Percentiles rank a stretch among this genome's conserved stretches.
These are phyloP conservation scores for Botrytis fabae DNA, from an alignment of 2,329 filamentous ascomycete genomes.

Conservation along the genomic window DNA sequence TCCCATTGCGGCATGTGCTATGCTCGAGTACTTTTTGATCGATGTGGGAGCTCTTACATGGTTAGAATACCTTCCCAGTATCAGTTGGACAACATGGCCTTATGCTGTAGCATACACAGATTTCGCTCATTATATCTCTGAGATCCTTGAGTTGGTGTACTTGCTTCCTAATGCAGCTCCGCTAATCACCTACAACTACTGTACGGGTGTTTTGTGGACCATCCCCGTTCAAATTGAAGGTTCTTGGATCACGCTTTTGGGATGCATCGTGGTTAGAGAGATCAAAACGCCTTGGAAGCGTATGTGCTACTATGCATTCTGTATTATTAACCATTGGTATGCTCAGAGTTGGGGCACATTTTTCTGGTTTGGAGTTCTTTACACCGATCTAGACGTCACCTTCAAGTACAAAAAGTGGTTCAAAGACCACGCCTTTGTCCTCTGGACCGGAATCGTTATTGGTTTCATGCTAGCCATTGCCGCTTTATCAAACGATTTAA, in stretches of 20 bases:
- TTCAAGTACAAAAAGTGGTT: constrained; percentile 47
- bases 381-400: constrained; percentile 49
- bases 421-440: constrained; percentile 39
- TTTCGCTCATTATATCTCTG: constrained; percentile 46
- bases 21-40: constrained; percentile 50
- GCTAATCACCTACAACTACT: constrained; percentile 50
- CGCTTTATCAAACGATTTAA: constrained; percentile 26
- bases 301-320: constrained; percentile 46
- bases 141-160: constrained; percentile 48
- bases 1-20: constrained; percentile 46
- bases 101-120: constrained; percentile 45
- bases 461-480: constrained; percentile 36
- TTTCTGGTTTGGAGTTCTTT: constrained; percentile 47
- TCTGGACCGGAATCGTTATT: constrained; percentile 43
- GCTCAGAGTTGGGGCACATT: constrained; percentile 49
- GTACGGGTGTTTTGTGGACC: constrained; percentile 52
- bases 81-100: constrained; percentile 51
- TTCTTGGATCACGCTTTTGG: constrained; percentile 47
- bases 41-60: constrained; percentile 46
- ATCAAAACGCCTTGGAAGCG: constrained; percentile 50
- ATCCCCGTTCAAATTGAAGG: constrained; percentile 51
- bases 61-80: constrained; percentile 47
- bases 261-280: constrained; percentile 46
- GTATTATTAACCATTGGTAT: constrained; percentile 49
- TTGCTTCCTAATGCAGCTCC: constrained; percentile 50